phyloP scores from a whole-genome alignment of 345 rosid species.

The Eucalyptus viminalis region DNA sequence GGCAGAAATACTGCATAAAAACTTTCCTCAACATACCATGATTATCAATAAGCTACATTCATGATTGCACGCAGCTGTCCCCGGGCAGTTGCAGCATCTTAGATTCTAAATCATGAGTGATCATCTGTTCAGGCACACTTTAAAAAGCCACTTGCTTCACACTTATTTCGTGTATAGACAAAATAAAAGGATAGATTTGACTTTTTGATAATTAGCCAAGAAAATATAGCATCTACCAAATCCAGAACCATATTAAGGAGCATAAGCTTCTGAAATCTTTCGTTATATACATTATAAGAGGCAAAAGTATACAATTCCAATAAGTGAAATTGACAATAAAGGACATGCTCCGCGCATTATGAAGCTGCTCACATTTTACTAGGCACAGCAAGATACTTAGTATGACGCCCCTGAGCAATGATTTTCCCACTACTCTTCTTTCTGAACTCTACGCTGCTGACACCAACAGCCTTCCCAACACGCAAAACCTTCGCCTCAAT shows the following conservation, averaged over 20 bases:
- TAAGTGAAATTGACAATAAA: not conserved
- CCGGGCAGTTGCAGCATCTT: not conserved
- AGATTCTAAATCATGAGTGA: not conserved
- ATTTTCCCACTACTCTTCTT: slow-evolving; percentile 72
- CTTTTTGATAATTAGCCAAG: not conserved
- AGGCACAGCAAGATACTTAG: slow-evolving; percentile 52
- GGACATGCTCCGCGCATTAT: not conserved
- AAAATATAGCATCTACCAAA: not conserved
- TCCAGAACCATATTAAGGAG: not conserved
- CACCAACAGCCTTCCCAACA: slow-evolving; percentile 79
- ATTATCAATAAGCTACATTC: not conserved
- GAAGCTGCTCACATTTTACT: slow-evolving; percentile 33
- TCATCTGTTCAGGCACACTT: not conserved
- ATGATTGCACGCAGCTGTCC: not conserved
- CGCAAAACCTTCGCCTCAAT: slow-evolving; percentile 49
- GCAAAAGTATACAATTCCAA: not conserved
- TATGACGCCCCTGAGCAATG: slow-evolving; percentile 89
- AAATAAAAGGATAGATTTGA: not conserved
- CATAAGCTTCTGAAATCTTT: not conserved
- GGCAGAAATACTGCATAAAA: not conserved
- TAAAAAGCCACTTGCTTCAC: not conserved
- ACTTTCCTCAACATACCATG: not conserved
- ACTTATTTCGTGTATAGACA: not conserved
- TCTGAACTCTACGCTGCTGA: slow-evolving; percentile 63
- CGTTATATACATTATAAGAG: not conserved